Base-by-base conservation (phyloP, 306 rosid species). In the Glycine soja region DNA sequence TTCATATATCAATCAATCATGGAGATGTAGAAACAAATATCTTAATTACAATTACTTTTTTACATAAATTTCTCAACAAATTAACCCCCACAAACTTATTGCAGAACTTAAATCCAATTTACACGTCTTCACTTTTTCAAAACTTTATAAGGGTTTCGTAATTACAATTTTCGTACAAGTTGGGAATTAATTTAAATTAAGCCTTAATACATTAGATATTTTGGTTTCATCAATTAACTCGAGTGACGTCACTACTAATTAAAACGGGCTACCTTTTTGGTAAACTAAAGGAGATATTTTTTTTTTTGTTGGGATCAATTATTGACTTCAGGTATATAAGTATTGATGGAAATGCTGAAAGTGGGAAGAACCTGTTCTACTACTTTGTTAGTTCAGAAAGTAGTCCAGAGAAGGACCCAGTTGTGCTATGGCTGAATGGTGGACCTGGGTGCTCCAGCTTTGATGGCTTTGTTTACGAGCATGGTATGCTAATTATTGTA, bases 371-470 rank as follows among this genome's bases (percentile, higher is more conserved):
- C 53, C 78, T 92, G 82, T 92, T 88, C 74, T 94, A 94, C 66
- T 92, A 94, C 72, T 90, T 94, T 3, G 90, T 90, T 14, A 87
- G 85, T 69, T 94, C 98, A 3, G 97, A 92, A 76, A 79, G 93
- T 53, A 88, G 84, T 57, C 90, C 97, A 11, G 59, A 72, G 2
- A 80, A 86, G 74, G 98, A 94, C 87, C 97, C 98, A 1, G 85
- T 94, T 80, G 97, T 90, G 83, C 86, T 94, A 11, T 94, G 98
- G 98, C 85, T 94, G 52, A 94, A 92, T 75, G 98, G 98, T 54
- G 98, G 98, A 68, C 98, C 98, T 4, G 98, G 97, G 4, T 94
- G 98, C 64, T 94, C 98, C 47, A 92, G 98, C 88, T 86, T 94
- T 15, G 98, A 94, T 88, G 98, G 93, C 46, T 92, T 92, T 50